Conservation (phyloP, 441 rosid genomes). For the Capsella rubella region DNA sequence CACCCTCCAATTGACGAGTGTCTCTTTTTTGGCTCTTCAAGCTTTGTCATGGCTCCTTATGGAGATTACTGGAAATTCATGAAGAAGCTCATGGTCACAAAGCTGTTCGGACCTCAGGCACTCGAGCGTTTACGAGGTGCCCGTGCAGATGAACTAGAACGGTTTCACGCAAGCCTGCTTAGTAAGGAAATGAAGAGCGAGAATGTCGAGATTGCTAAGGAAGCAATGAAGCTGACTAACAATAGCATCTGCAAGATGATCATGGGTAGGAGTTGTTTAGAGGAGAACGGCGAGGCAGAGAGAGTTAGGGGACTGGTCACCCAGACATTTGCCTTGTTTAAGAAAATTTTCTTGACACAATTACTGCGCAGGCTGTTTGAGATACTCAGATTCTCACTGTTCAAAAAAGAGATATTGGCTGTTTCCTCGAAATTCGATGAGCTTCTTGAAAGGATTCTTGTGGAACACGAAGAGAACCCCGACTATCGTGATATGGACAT, state of each 20-base stretch:
- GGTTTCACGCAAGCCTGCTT: slow-evolving; percentile 10
- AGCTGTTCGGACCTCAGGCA: slow-evolving; percentile 34
- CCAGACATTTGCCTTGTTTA: slow-evolving; percentile 13
- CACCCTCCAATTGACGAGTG: not conserved
- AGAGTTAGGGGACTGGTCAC: slow-evolving; percentile 36
- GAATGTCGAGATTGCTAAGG: slow-evolving; percentile 21
- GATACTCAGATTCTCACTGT: slow-evolving; percentile 24
- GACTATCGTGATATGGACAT: slow-evolving; percentile 32
- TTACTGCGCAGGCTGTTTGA: not conserved
- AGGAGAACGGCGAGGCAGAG: slow-evolving; percentile 39
- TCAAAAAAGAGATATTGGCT: slow-evolving; percentile 30
- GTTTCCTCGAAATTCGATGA: slow-evolving; percentile 2
- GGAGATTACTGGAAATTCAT: slow-evolving; percentile 55
- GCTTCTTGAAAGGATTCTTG: slow-evolving; percentile 45
- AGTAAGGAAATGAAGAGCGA: slow-evolving; percentile 6
- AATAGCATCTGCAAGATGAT: slow-evolving; percentile 29
- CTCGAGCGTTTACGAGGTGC: slow-evolving; percentile 32
- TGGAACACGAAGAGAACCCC: slow-evolving; percentile 44
- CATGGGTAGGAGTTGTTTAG: slow-evolving; percentile 45
- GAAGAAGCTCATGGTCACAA: slow-evolving; percentile 46
- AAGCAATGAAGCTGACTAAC: slow-evolving; percentile 35
- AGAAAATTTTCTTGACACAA: not conserved
- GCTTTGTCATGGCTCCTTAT: slow-evolving; percentile 34
- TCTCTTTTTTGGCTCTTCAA: slow-evolving; percentile 29
- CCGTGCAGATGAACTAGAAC: slow-evolving; percentile 38